Base-by-base conservation (phyloP, 2,329 filamentous ascomycete species). In the Coleophoma cylindrospora region DNA sequence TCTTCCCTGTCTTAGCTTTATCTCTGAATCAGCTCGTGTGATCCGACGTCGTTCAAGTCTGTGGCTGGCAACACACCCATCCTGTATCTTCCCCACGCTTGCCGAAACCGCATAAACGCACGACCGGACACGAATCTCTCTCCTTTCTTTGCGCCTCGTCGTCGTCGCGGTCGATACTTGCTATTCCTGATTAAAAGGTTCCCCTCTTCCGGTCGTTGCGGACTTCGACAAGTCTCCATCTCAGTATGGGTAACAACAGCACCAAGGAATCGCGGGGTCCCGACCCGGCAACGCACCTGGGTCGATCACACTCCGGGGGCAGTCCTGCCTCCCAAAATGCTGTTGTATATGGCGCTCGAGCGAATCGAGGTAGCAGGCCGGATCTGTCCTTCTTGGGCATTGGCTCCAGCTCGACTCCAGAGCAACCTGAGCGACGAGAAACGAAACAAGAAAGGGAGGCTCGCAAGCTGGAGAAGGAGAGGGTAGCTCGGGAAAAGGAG, bases 391-490 rank as follows among this genome's bases (percentile, higher is more conserved):
- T 66, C 45, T 48, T 67, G 19, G 63, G 64, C 2, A 55, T 66
- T 45, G 59, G 62, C 3, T 52, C 57, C 2, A 54, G 53, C 45
- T 54, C 57, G 10, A 60, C 54, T 49, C 54, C 54, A 47, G 57
- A 63, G 8, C 52, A 53, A 14, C 58, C 61, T 10, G 65, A 66
- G 51, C 85, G 90, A 51, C 81, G 89, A 51, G 92, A 97, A 71
- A 96, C 91, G 8, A 91, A 86, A 64, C 89, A 92, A 60, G 94
- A 97, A 70, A 81, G 90, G 40, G 94, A 99, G 66, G 90, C 90
- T 17, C 80, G 92, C 55, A 87, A 86, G 55, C 72, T 90, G 49
- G 92, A 96, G 67, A 87, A 84, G 62, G 92, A 97, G 67, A 83
- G 89, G 43, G 74, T 79, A 14, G 77, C 81, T 36, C 79, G 94